Evolutionary conservation across 495 filamentous ascomycete species (phyloP), one percentile per base, ranked within the genome.

Genomic region (Penicillium argentinense): DNA sequence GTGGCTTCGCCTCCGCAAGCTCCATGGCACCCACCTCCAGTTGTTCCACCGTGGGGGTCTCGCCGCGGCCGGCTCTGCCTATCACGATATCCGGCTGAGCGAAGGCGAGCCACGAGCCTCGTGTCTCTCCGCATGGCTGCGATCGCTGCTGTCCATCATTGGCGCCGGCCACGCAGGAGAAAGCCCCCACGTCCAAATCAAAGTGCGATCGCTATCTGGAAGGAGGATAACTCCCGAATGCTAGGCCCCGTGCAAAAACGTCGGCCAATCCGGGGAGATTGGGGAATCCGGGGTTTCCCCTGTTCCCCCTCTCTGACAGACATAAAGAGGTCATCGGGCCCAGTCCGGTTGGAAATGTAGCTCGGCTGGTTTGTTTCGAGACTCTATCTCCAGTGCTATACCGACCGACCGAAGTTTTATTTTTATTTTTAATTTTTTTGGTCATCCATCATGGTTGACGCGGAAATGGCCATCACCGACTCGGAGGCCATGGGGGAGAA

Each of bases 401-500:
- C n/a, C n/a, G n/a, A n/a, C n/a, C n/a, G n/a, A n/a, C n/a, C n/a
- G n/a, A n/a, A n/a, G n/a, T n/a, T n/a, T n/a, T n/a, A n/a, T 21
- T 43, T 43, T 30, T 23, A 9, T 2, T 23, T 6, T 34, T 44
- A n/a, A 28, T 39, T 9, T 32, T 40, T 19, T 16, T 45, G n/a
- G 44, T 42, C 27, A 30, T 18, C 14, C 27, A 39, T 18, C 7
- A 66, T 66, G 63, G 43, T 41, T 6, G 43, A 25, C 36, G 45
- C 32, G n/a, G 27, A 58, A 4, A 18, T 39, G 43, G 44, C 49
- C 40, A 63, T 67, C 43, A 46, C 51, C 25, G 73, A 77, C 45
- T 47, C 54, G 22, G 74, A 75, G 19, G 45, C 66, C n/a, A 62
- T 71, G 45, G 70, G 66, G 25, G 63, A 64, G 23, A 74, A 73